Conservation (phyloP, 768 basidiomycete genomes). For the Sporobolomyces phaffii region DNA sequence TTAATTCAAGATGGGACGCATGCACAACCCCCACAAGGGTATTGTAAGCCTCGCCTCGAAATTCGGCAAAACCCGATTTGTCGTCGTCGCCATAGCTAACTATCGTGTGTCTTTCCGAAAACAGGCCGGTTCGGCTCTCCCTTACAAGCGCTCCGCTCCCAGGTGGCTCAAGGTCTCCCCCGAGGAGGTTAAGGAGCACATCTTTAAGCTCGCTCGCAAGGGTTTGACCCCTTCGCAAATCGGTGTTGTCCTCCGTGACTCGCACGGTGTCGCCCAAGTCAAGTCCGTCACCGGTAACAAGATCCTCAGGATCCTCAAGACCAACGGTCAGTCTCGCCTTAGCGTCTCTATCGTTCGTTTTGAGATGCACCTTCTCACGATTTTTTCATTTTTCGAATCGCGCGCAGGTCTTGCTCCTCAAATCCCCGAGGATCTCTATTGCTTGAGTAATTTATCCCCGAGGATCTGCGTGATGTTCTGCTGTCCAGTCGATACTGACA, state of each 20-base stretch:
- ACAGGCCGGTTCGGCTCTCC: conserved; percentile 96
- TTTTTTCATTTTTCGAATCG: too few relatives aligned
- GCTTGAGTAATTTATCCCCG: too few relatives aligned
- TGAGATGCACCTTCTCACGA: too few relatives aligned
- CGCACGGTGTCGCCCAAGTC: conserved; percentile 96
- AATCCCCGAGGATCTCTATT: conserved; percentile 66
- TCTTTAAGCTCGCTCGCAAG: conserved; percentile 84
- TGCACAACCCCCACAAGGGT: conserved; percentile 98
- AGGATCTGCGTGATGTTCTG: too few relatives aligned
- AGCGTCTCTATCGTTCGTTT: too few relatives aligned
- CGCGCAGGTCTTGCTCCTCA: conserved; percentile 79
- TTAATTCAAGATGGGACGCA: conserved; percentile 40
- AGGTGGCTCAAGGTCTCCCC: conserved; percentile 94
- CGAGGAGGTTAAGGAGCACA: conserved; percentile 91
- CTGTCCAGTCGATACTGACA: too few relatives aligned
- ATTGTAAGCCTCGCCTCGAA: too few relatives aligned
- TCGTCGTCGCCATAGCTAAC: not conserved
- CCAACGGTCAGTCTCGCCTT: conserved; percentile 78
- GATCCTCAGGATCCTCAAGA: conserved; percentile 95
- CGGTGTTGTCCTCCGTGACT: conserved; percentile 95
- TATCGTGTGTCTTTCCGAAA: too few relatives aligned
- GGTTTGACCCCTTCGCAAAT: conserved; percentile 97
- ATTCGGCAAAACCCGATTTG: too few relatives aligned
- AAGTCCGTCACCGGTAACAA: conserved; percentile 98
- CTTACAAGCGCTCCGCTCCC: conserved; percentile 90